These are phyloP conservation scores for Adansonia digitata DNA, from an alignment of 345 rosid genomes.

Conservation along the genomic window DNA sequence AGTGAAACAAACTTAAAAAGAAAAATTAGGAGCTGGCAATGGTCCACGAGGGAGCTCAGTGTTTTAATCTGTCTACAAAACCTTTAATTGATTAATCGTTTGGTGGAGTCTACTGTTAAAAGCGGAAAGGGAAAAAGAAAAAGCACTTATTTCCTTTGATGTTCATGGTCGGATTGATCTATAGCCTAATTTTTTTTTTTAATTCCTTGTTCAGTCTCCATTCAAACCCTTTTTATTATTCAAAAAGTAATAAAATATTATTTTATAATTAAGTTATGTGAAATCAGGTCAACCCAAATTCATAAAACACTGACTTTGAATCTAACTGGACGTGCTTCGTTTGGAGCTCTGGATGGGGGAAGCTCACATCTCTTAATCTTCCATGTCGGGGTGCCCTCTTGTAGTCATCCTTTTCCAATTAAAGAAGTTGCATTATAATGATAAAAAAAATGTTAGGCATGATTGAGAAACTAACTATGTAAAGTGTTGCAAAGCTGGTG, in stretches of 20 bases:
- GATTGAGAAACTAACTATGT: neutral
- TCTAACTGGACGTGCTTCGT: neutral
- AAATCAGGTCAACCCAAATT: no score
- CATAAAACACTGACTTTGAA: no score
- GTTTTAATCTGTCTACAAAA: constrained; percentile 3
- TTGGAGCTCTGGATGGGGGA: neutral
- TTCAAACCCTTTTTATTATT: no score
- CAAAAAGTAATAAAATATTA: no score
- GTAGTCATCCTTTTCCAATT: neutral
- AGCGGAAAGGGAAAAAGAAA: neutral
- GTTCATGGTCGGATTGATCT: no score
- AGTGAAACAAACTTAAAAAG: neutral
- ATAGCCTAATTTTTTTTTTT: no score
- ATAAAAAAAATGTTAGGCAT: neutral
- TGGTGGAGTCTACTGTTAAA: neutral
- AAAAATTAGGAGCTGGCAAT: neutral
- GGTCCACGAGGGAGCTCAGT: neutral
- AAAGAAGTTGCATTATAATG: neutral
- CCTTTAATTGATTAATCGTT: neutral
- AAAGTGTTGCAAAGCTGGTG: no score
- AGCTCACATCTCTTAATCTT: neutral
- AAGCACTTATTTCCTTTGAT: neutral
- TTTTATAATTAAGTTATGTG: no score
- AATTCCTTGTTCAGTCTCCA: no score
- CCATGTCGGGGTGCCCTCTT: neutral